Evolutionary conservation across 2,329 filamentous ascomycete species (phyloP).

Genomic region (Thyridium curvatum): DNA sequence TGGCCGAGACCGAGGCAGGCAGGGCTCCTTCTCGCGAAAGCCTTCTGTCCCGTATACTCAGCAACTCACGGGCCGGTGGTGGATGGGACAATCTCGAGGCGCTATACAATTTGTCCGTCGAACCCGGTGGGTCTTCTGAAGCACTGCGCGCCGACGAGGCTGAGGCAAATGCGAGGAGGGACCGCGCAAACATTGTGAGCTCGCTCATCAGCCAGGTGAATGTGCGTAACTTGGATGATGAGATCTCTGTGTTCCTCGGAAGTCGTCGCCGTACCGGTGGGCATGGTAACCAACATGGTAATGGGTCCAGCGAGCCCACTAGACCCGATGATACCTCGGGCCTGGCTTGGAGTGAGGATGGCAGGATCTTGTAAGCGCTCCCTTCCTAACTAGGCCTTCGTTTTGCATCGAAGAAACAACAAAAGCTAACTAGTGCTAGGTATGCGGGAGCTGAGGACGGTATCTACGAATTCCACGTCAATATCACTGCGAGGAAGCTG

Average conservation of each 20-base stretch:
- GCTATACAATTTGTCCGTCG: constrained; percentile 28
- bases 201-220: constrained; percentile 26
- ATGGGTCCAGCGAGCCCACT: constrained; percentile 10
- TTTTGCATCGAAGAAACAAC: neutral
- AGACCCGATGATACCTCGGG: constrained; percentile 53
- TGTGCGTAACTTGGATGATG: constrained; percentile 19
- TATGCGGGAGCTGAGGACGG: constrained; percentile 64
- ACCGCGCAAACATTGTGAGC: constrained; percentile 13
- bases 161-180: constrained; percentile 7
- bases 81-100: constrained; percentile 37
- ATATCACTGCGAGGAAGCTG: constrained; percentile 54
- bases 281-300: neutral
- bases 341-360: constrained; percentile 56
- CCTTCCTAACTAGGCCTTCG: neutral
- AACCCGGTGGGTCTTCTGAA: constrained; percentile 7
- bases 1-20: no score
- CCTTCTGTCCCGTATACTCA: neutral
- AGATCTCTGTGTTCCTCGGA: neutral
- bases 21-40: no score
- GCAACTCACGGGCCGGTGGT: constrained; percentile 12
- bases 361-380: constrained; percentile 46
- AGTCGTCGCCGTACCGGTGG: no score
- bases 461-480: constrained; percentile 68
- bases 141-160: neutral
- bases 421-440: constrained; percentile 25